Base-by-base conservation (phyloP, 1,284 basidiomycete species). In the Erythrobasidium hasegawianum region DNA sequence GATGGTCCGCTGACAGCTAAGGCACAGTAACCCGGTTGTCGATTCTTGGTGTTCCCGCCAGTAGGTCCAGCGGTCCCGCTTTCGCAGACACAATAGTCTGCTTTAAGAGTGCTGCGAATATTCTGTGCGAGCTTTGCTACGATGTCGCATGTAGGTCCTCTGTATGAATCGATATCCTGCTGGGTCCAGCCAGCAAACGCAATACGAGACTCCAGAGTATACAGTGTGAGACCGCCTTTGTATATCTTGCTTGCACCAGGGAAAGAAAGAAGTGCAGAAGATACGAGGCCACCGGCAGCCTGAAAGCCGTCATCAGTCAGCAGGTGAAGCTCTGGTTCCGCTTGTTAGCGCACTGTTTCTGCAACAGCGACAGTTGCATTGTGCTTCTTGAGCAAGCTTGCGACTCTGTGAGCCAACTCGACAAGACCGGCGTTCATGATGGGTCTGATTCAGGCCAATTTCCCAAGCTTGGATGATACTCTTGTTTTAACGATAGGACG, bases 171-270 rank as follows among this genome's bases (percentile, higher is more conserved):
- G 13, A 59, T 62, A 27, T 50, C 38, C 16, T 62, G 27, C 24
- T 68, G 49, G n/a, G 66, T 68, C 67, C 67, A 68, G 39, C 67
- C 67, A 49, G 55, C 60, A 40, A 59, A 64, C 26, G 67, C 61
- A 7, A 56, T 49, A 14, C 61, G 55, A 49, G 60, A 57, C 18
- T 49, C 40, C 41, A 68, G 38, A 16, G 66, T 68, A 27, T 68
- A 68, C 1, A 68, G 60, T 1, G 58, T 62, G 16, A 57, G n/a
- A 5, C 60, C 59, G 27, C 67, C 57, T 26, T 38, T 49, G 41
- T 64, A 68, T 60, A 64, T 47, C 49, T 64, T 68, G 57, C 61
- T 59, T 38, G 67, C 61, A 9, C 61, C 67, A 14, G 67, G 67
- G 26, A 39, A 61, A 18, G 59, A 41, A 29, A 68, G 57, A n/a